These are phyloP conservation scores for Neophaeococcomyces mojaviensis DNA, from an alignment of 2,329 filamentous ascomycete species.

Conservation along the genomic window DNA sequence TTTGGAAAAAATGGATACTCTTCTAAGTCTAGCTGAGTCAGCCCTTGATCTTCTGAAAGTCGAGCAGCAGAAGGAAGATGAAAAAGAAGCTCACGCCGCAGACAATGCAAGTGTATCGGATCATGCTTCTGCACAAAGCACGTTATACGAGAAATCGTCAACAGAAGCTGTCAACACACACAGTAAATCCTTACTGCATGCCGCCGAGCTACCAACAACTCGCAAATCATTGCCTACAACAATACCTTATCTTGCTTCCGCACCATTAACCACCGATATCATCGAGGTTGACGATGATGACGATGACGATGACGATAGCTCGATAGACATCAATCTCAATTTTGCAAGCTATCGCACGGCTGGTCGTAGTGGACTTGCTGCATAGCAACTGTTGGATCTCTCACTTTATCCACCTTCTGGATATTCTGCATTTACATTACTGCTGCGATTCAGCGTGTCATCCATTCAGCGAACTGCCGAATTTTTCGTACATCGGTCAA, in stretches of 20 bases:
- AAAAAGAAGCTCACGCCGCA: conserved; percentile 14
- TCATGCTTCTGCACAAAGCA: conserved; percentile 8
- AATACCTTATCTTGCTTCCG: neutral
- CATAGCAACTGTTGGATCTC: neutral
- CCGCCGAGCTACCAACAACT: neutral
- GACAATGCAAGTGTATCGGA: conserved; percentile 9
- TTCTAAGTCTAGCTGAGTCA: conserved; percentile 53
- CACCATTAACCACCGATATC: conserved; percentile 8
- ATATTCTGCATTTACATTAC: conserved; percentile 1
- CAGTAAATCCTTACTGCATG: neutral
- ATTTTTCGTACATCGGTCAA: too few relatives aligned
- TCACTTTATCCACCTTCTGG: conserved; percentile 4
- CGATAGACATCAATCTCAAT: conserved; percentile 17
- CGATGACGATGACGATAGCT: conserved; percentile 17
- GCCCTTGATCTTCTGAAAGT: conserved; percentile 47
- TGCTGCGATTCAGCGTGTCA: conserved; percentile 10
- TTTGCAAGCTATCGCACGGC: conserved; percentile 9
- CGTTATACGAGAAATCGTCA: conserved; percentile 8
- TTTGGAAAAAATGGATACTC: conserved; percentile 55
- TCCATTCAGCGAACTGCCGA: too few relatives aligned
- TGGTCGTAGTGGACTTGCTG: neutral
- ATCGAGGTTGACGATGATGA: conserved; percentile 23
- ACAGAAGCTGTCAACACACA: neutral
- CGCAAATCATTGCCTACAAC: conserved; percentile 7
- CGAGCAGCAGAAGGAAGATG: conserved; percentile 18